Evolutionary conservation across 257 asterid genomes (phyloP).

Genomic region (Lantana camara): DNA sequence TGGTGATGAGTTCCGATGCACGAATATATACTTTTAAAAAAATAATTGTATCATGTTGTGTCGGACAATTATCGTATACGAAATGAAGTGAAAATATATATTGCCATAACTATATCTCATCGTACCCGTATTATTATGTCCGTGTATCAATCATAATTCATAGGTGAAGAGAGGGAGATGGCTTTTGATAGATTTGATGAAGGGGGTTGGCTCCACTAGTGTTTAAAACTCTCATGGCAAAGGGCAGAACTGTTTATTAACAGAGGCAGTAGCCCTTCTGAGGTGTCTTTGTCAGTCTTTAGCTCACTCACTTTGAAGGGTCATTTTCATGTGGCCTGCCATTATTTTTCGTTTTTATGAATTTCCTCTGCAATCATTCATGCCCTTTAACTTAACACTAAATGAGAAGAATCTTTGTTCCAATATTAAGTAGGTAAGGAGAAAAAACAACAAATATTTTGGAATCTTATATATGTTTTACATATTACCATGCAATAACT

Average conservation of each 20-base stretch:
- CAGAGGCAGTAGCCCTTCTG: constrained; percentile 39
- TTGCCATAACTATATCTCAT: not conserved
- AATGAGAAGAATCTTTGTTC: not conserved
- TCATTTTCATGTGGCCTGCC: constrained; percentile 47
- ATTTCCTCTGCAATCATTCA: not conserved
- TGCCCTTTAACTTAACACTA: not conserved
- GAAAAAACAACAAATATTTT: not conserved
- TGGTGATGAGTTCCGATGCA: no score
- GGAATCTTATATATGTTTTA: not conserved
- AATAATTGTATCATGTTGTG: no score
- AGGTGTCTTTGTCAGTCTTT: constrained; percentile 48
- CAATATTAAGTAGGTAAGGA: not conserved
- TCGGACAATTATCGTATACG: no score
- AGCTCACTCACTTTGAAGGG: constrained; percentile 43
- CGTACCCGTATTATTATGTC: no score
- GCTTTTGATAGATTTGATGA: constrained; percentile 12
- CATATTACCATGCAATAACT: not conserved
- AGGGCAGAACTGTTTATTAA: constrained; percentile 28
- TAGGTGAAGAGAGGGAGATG: no score
- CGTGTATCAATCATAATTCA: no score
- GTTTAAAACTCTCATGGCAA: constrained; percentile 38
- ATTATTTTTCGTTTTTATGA: not conserved
- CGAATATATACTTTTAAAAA: no score
- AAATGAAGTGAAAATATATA: no score
- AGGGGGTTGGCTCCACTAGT: constrained; percentile 47